Percentiles rank a stretch among this genome's conserved stretches.
These are phyloP conservation scores for Quercus parvula DNA, from an alignment of 306 rosid species.

Conservation along the genomic window DNA sequence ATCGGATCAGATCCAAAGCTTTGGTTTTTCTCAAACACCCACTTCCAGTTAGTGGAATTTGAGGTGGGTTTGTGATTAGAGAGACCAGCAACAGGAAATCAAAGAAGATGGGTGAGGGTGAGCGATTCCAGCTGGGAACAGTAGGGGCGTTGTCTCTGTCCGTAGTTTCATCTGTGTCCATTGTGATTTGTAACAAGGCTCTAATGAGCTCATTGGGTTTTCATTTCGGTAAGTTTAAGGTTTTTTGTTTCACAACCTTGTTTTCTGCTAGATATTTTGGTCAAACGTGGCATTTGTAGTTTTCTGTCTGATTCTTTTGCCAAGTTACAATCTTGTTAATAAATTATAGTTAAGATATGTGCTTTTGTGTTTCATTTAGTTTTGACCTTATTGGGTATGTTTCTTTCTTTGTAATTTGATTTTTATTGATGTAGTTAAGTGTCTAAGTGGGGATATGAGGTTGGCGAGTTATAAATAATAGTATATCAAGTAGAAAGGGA, in stretches of 20 bases:
- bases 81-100: slow-evolving; percentile 11
- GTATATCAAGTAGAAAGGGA: background rate
- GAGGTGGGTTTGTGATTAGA: slow-evolving; percentile 6
- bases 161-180: slow-evolving; percentile 82
- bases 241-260: background rate
- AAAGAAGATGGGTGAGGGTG: slow-evolving; percentile 66
- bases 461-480: background rate
- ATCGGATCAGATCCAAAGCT: no score
- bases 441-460: background rate
- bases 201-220: slow-evolving; percentile 68
- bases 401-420: background rate
- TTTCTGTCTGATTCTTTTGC: background rate
- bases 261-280: background rate
- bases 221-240: slow-evolving; percentile 55
- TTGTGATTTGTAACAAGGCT: slow-evolving; percentile 86
- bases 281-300: background rate
- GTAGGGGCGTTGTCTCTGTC: slow-evolving; percentile 75
- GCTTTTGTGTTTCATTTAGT: background rate
- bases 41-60: background rate
- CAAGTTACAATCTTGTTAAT: background rate
- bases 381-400: background rate
- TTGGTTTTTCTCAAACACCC: no score
- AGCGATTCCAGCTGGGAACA: slow-evolving; percentile 69
- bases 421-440: background rate
- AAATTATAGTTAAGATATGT: background rate